Evolutionary conservation across 2,329 filamentous ascomycete species (phyloP), one percentile per base, ranked within the genome.

Genomic region (Pseudogymnoascus sp.): DNA sequence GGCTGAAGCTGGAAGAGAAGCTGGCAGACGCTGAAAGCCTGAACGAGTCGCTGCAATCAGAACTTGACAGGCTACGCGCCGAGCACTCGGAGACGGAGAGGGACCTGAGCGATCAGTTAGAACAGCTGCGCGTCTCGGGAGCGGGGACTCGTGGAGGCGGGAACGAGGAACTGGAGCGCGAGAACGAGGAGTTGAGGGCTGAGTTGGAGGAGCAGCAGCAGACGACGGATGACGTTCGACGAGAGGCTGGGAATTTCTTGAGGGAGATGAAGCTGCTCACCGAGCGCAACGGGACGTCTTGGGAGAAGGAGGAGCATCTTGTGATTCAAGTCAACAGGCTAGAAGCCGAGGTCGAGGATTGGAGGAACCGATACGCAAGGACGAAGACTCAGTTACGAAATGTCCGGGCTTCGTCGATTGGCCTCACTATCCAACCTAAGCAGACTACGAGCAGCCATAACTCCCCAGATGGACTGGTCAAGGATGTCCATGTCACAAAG

Each of bases 401-500:
- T 70, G 81, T 96, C 72, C 87, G 91, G 60, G 87, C 90, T 5
- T 91, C 91, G 0, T 94, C 92, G 0, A 84, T 90, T 64, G 91
- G 90, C 11, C 78, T 95, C 45, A 78, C 82, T 6, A 77, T 87
- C 45, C 85, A 88, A 6, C 84, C 83, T 59, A 84, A 82, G 66
- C 76, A 86, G 41, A 83, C 84, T 60, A 86, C 90, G 60, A 83
- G 83, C 70, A 84, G 82, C 25, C 87, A 94, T 67, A 82, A 84
- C 22, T 82, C 88, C 38, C 83, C 87, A 11, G 83, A 86, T 64
- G 94, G 94, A 5, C 74, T 94, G 22, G 86, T 99, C 69, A 92
- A 90, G 75, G 94, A 97, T 74, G 84, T 97, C 11, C 90, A 97
- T 72, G 86, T 99, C 67, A 97, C 93, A 60, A 92, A 91, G 71